Evolutionary conservation across 2,329 filamentous ascomycete genomes (phyloP).

Genomic region (Hypomyces perniciosus): DNA sequence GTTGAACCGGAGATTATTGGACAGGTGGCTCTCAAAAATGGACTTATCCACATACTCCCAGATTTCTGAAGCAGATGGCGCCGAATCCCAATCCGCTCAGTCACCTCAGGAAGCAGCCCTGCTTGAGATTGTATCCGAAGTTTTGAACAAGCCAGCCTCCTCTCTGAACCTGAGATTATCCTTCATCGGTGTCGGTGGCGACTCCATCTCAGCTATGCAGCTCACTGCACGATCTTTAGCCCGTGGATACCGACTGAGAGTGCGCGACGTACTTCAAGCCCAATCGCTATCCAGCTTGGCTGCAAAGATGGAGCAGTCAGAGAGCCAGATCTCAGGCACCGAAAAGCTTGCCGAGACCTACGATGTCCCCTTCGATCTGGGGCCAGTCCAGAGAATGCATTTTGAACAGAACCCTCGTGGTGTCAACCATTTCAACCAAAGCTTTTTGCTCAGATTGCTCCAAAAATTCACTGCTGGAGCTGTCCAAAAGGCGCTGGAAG

Average conservation of each 20-base stretch:
- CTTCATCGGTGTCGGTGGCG: conserved; percentile 35
- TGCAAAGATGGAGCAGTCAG: neutral
- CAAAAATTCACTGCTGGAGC: conserved; percentile 6
- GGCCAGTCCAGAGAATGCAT: conserved; percentile 40
- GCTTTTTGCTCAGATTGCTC: conserved; percentile 32
- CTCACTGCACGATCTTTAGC: conserved; percentile 33
- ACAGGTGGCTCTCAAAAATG: no score
- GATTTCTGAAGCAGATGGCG: no score
- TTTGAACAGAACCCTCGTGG: conserved; percentile 29
- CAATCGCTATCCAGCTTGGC: neutral
- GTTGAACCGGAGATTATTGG: no score
- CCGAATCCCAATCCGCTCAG: no score
- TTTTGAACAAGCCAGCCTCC: no score
- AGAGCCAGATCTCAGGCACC: neutral
- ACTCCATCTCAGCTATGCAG: conserved; percentile 39
- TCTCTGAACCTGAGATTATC: no score
- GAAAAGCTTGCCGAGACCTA: neutral
- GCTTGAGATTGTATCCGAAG: no score
- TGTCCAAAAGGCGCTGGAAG: conserved; percentile 19
- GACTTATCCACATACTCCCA: no score
- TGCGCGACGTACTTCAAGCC: conserved; percentile 27
- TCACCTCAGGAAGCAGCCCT: no score
- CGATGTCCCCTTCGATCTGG: conserved; percentile 30
- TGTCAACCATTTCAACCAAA: conserved; percentile 38
- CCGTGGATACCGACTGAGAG: conserved; percentile 23